These are phyloP conservation scores for Talaromyces adpressus DNA, from an alignment of 495 filamentous ascomycete species.

Conservation along the genomic window DNA sequence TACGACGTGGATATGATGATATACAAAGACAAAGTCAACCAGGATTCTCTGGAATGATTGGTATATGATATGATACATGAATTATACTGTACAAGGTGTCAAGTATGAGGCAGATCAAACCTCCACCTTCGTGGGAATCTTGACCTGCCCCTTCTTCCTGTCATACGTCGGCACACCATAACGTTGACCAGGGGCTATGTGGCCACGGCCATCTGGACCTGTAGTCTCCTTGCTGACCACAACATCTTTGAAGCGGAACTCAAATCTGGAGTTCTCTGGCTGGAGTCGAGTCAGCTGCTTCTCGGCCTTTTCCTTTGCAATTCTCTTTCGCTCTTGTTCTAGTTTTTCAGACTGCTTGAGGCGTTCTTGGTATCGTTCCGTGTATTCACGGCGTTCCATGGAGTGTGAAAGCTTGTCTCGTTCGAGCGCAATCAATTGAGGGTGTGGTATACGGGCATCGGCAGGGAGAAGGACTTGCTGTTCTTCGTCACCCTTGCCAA, in stretches of 20 bases:
- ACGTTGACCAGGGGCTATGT: constrained; percentile 51
- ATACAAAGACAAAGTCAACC: too few relatives aligned
- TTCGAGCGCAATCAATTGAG: constrained; percentile 66
- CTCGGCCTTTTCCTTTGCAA: constrained; percentile 32
- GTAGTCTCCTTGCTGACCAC: constrained; percentile 48
- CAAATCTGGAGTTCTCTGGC: constrained; percentile 56
- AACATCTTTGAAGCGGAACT: constrained; percentile 71
- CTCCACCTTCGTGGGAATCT: constrained; percentile 61
- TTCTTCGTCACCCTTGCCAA: constrained; percentile 35
- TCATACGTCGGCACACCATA: constrained; percentile 67
- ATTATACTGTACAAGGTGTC: constrained; percentile 1
- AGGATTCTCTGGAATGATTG: not conserved
- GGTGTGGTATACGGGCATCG: constrained; percentile 82
- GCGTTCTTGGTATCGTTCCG: constrained; percentile 32
- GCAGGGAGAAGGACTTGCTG: constrained; percentile 63
- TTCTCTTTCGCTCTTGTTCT: constrained; percentile 29
- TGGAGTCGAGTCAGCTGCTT: constrained; percentile 31
- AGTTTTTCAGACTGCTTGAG: constrained; percentile 35
- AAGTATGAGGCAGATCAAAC: constrained; percentile 20
- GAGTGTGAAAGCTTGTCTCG: constrained; percentile 22
- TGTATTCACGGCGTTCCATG: constrained; percentile 24
- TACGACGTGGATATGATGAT: not conserved
- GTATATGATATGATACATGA: constrained; percentile 4
- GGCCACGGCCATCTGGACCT: constrained; percentile 52
- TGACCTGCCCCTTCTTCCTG: constrained; percentile 64